Evolutionary conservation across 345 rosid species (phyloP), one percentile per base, ranked within the genome.

Genomic region (Brassica incana): DNA sequence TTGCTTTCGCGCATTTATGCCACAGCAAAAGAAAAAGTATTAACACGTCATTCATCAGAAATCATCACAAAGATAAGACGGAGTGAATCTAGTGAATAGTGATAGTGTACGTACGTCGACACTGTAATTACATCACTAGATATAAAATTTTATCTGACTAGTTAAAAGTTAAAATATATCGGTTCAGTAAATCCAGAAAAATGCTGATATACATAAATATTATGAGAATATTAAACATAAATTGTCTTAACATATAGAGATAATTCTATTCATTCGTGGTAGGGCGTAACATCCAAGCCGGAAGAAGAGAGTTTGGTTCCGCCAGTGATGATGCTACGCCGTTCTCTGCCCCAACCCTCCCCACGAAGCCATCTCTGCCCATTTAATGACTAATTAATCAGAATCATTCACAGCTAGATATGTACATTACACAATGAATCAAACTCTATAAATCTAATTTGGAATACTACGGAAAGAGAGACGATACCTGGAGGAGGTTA

Each of bases 401-500:
- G 48, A 62, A 33, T 61, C 12, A 20, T 48, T 45, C 25, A 68
- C 48, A 35, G 65, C 16, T 11, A 18, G 2, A 15, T 70, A 70
- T 70, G 2, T 65, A 29, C 18, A 52, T 40, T 43, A 27, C 43
- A 54, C 5, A 60, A 23, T 9, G 18, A 67, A 64, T 64, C 25
- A 71, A 36, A 16, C 20, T 71, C 35, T 2, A 43, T 38, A 38
- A 65, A 3, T 50, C 5, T 74, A 62, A 52, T 68, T 32, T 4
- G 11, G 1, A 40, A 32, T 35, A 38, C 6, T 23, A 32, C 8
- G 16, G 61, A 69, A 75, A 58, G 27, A 73, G 65, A 74, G 68
- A 45, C n/a, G 25, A 70, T 52, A 92, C 97, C 95, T 86, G 52
- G 74, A 68, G 80, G 84, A 76, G 65, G 81, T 38, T 71, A 82